Evolutionary conservation across 306 rosid species (phyloP), one percentile per base, ranked within the genome.

Genomic region (Dicorynia guianensis): DNA sequence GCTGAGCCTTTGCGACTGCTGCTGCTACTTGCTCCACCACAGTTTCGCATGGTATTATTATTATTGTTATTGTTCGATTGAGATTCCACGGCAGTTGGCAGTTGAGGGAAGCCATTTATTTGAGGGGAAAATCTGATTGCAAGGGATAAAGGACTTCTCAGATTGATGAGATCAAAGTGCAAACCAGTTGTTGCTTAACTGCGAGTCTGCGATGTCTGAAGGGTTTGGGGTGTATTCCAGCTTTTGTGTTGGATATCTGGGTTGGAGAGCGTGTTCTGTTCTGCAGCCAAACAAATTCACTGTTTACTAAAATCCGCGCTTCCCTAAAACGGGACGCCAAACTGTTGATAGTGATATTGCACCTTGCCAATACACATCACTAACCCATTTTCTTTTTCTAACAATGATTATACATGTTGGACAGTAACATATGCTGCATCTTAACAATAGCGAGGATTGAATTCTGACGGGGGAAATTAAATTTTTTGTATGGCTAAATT

Each of bases 191-290:
- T 72, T 63, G 62, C 19, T 63, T 49, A 74, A 61, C 67, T 61
- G 78, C 78, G 49, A 61, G 62, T 48, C 67, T 48, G 78, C 78
- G 49, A 61, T 55, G 52, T 48, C 17, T 19, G 50, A 14, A 50
- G 70, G 35, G 52, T 53, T 1, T 19, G 60, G 69, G 70, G 67
- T 61, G 69, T 61, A 73, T 48, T 69, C 53, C 78, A 74, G 71
- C 78, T 36, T 11, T 19, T 18, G 39, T 40, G 48, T 13, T 48
- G 38, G 14, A 57, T 46, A 14, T 57, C 83, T 72, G 79, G 79
- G 83, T 57, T 73, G 79, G 75, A 79, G 55, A 52, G 57, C 75
- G 75, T 72, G 69, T 79, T 79, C 17, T 47, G 69, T 79, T 79
- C 17, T 47, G 44, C 46, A 20, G 17, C 34, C 0, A 7, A 42